A percentile compares a stretch with the other conserved stretches of the same genome.
phyloP scores from a whole-genome alignment of 140 eudicot genomes.

The Erigeron philadelphicus region DNA sequence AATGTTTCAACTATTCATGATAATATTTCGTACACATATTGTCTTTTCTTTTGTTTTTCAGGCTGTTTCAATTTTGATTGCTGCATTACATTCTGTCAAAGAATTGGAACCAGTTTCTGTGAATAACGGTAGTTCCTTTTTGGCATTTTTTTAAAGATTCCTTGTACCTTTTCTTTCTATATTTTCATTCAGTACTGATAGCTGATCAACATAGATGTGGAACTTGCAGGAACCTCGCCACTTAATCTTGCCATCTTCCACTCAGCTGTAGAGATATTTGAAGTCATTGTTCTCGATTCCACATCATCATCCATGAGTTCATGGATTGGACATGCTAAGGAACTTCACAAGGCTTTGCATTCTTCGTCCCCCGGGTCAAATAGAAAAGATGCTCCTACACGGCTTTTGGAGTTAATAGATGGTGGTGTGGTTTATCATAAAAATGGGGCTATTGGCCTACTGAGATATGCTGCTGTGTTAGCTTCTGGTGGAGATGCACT shows the following conservation, averaged over 20 bases:
- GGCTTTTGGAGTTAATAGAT: conserved; percentile 88
- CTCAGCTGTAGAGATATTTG: conserved; percentile 90
- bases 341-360: conserved; percentile 74
- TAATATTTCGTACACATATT: not conserved
- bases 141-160: not conserved
- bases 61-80: conserved; percentile 72
- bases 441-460: conserved; percentile 76
- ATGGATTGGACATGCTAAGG: conserved; percentile 88
- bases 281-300: conserved; percentile 76
- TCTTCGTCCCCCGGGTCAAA: conserved; percentile 96
- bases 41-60: conserved; percentile 27
- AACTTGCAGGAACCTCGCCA: conserved; percentile 55
- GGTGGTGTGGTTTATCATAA: conserved; percentile 90
- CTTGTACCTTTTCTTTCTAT: conserved; percentile 2
- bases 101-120: conserved; percentile 60
- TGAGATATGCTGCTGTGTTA: conserved; percentile 81
- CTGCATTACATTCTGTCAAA: conserved; percentile 79
- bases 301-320: conserved; percentile 72
- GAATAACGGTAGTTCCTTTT: conserved; percentile 42
- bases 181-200: no score
- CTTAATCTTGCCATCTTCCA: conserved; percentile 90
- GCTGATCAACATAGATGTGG: no score
- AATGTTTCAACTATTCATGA: not conserved
- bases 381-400: conserved; percentile 88
- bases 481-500: conserved; percentile 98